These are phyloP conservation scores for Vanrija sp. DNA, from an alignment of 1,284 basidiomycete genomes.

Conservation along the genomic window DNA sequence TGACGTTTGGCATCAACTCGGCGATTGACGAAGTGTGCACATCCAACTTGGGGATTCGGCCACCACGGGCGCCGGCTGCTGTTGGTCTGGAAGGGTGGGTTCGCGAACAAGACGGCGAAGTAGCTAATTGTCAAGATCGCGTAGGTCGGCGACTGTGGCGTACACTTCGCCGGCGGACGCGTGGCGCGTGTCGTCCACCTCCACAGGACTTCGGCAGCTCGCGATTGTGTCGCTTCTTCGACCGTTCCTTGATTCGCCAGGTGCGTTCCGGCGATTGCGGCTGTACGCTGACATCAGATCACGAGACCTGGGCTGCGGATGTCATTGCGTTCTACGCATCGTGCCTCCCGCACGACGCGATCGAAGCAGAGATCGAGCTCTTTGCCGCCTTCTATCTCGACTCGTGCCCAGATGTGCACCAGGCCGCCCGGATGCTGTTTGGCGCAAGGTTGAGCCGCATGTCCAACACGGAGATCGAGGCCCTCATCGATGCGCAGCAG, in stretches of 20 bases:
- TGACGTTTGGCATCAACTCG: conserved; percentile 53
- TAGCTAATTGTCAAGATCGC: conserved; percentile 1
- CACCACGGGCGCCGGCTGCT: conserved; percentile 47
- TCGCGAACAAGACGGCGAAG: background rate
- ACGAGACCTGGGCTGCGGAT: conserved; percentile 62
- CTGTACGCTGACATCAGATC: conserved; percentile 52
- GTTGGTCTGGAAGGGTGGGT: conserved; percentile 58
- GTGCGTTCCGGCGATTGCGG: conserved; percentile 45
- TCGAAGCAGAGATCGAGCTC: conserved; percentile 65
- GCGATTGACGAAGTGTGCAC: conserved; percentile 67
- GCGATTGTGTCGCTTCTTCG: conserved; percentile 65
- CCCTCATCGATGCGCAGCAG: conserved; percentile 51
- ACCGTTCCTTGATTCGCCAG: conserved; percentile 66
- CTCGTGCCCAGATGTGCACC: conserved; percentile 64
- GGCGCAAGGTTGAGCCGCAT: conserved; percentile 66
- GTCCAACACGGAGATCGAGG: conserved; percentile 62
- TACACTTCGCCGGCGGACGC: conserved; percentile 3
- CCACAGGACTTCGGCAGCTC: conserved; percentile 65
- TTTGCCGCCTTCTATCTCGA: conserved; percentile 73
- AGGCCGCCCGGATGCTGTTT: conserved; percentile 69
- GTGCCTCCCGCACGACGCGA: conserved; percentile 59
- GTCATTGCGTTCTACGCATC: conserved; percentile 73
- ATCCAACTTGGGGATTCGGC: conserved; percentile 34
- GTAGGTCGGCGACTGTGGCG: conserved; percentile 1
- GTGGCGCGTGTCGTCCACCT: conserved; percentile 69